These are phyloP conservation scores for Trichosanthes cucumerina DNA, from an alignment of 306 rosid genomes.

Conservation along the genomic window DNA sequence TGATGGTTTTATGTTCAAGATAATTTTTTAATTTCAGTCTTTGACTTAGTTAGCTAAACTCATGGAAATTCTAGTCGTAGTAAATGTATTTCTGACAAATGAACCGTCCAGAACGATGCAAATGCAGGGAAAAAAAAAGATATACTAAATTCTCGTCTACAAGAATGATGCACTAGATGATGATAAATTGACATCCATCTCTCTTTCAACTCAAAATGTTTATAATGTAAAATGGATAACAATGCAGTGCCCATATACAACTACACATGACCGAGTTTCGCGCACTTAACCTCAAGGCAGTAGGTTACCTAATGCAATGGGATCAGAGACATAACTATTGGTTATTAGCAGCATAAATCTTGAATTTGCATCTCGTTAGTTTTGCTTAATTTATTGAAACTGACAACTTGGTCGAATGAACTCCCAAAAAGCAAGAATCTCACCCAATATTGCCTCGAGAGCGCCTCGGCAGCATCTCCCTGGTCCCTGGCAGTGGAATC, in stretches of 20 bases:
- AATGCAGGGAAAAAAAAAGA: background rate
- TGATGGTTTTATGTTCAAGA: background rate
- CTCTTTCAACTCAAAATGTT: background rate
- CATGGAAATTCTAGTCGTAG: background rate
- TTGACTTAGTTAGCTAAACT: background rate
- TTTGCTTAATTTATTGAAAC: constrained; percentile 4
- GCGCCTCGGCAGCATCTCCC: constrained; percentile 45
- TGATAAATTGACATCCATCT: background rate
- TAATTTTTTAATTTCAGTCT: background rate
- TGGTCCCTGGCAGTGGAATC: constrained; percentile 36
- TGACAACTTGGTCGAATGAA: constrained; percentile 6
- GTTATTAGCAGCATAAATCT: background rate
- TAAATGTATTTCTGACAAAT: background rate
- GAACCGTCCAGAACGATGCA: background rate
- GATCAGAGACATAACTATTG: background rate
- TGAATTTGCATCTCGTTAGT: constrained; percentile 7
- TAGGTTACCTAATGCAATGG: background rate
- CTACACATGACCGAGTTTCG: background rate
- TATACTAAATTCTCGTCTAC: background rate
- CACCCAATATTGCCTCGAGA: constrained; percentile 96
- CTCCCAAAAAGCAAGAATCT: constrained; percentile 22
- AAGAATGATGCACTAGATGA: background rate
- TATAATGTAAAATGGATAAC: background rate
- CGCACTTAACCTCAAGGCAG: background rate
- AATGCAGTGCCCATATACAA: background rate